A percentile compares a stretch with the other conserved stretches of the same genome.
Evolutionary conservation across 768 basidiomycete genomes (phyloP).

Genomic region (Tricholoma flavovirens): DNA sequence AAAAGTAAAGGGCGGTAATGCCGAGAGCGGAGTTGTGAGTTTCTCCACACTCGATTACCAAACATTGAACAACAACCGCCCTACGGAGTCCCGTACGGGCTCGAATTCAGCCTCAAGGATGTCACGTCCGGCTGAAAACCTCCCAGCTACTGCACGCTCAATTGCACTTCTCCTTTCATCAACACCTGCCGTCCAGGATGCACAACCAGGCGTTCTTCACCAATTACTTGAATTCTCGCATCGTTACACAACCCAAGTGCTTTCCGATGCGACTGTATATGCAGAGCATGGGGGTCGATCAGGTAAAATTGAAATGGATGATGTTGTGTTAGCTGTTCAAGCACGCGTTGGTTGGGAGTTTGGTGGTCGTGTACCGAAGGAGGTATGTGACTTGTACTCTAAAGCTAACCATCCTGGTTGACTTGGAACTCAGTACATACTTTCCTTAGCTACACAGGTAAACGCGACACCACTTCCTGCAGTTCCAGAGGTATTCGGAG

Average conservation of each 20-base stretch:
- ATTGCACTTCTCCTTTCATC: slow-evolving; percentile 82
- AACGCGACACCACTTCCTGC: slow-evolving; percentile 76
- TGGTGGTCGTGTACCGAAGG: slow-evolving; percentile 83
- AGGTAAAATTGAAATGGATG: slow-evolving; percentile 80
- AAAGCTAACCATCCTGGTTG: background rate
- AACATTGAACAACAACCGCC: slow-evolving; percentile 9
- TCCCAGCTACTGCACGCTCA: slow-evolving; percentile 81
- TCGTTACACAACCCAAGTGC: slow-evolving; percentile 75
- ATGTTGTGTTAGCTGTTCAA: slow-evolving; percentile 75
- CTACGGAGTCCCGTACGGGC: slow-evolving; percentile 2
- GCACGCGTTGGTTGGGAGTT: slow-evolving; percentile 92
- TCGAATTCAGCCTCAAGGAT: slow-evolving; percentile 17
- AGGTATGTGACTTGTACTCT: slow-evolving; percentile 42
- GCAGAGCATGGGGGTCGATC: slow-evolving; percentile 78
- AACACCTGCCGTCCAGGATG: slow-evolving; percentile 79
- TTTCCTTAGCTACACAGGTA: slow-evolving; percentile 77
- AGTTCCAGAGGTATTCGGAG: slow-evolving; percentile 85
- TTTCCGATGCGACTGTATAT: slow-evolving; percentile 82
- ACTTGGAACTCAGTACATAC: slow-evolving; percentile 48
- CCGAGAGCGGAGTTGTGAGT: background rate
- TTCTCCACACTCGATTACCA: background rate
- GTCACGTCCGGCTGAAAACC: slow-evolving; percentile 53
- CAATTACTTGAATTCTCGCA: slow-evolving; percentile 86
- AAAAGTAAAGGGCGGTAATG: too few relatives aligned
- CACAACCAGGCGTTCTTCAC: slow-evolving; percentile 80